phyloP scores from a whole-genome alignment of 129 eudicot genomes.

The Pulicaria dysenterica region DNA sequence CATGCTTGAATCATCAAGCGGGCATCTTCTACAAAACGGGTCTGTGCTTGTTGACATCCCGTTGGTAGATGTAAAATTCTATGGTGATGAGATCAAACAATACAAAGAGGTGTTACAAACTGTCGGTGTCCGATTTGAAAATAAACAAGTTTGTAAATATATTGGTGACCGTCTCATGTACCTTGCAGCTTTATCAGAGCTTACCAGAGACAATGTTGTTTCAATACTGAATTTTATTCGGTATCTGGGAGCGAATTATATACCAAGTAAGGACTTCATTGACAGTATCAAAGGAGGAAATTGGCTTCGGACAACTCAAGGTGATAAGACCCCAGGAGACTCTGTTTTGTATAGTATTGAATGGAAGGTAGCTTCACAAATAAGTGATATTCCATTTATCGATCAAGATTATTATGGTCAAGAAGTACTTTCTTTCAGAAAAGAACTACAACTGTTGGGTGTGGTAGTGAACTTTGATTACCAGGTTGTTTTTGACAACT shows the following conservation, averaged over 20 bases:
- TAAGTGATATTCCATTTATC: constrained; percentile 53
- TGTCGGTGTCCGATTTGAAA: constrained; percentile 46
- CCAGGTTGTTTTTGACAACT: constrained; percentile 41
- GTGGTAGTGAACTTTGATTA: constrained; percentile 42
- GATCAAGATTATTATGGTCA: constrained; percentile 51
- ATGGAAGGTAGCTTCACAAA: constrained; percentile 54
- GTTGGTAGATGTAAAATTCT: constrained; percentile 37
- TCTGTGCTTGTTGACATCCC: constrained; percentile 59
- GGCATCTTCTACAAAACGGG: constrained; percentile 40
- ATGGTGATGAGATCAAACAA: constrained; percentile 30
- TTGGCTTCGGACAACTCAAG: constrained; percentile 49
- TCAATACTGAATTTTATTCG: constrained; percentile 48
- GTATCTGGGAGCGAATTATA: constrained; percentile 35
- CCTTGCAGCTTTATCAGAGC: constrained; percentile 38
- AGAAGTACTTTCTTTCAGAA: constrained; percentile 31
- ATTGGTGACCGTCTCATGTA: constrained; percentile 53
- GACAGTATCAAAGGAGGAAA: constrained; percentile 24
- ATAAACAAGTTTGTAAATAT: constrained; percentile 46
- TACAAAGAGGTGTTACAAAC: constrained; percentile 45
- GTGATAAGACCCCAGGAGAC: constrained; percentile 40
- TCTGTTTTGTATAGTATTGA: constrained; percentile 39
- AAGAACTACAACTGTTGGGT: constrained; percentile 45
- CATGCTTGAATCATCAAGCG: constrained; percentile 35
- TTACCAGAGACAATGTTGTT: constrained; percentile 41
- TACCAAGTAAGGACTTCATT: constrained; percentile 31